Evolutionary conservation across 192 early-diverging fungal genomes (phyloP), one percentile per base, ranked within the genome.

Genomic region (Coemansia reversa): DNA sequence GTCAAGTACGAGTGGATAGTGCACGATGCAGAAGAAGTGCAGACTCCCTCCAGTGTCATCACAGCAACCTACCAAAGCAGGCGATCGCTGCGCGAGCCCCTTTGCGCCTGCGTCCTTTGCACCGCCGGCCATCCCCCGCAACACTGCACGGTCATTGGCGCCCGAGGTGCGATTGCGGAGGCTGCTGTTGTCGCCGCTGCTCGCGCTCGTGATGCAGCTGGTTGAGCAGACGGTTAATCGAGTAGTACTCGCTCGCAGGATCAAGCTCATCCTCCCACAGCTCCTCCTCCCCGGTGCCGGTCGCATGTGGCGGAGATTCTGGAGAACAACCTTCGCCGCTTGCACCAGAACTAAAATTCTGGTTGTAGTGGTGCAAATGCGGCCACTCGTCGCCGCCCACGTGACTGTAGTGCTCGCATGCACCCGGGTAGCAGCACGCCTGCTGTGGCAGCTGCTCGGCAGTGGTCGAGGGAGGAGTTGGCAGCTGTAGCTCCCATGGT

Each of bases 131-230:
- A 45, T 14, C 28, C 60, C 19, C 58, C 9, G 22, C 18, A 48
- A 50, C 25, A 29, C n/a, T 51, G 29, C 19, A 61, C 23, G 18
- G 30, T 45, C 39, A 45, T 45, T 45, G 39, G 39, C 14, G 39
- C 22, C 19, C 7, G 25, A n/a, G 14, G 25, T 25, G 51, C 56
- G 4, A 52, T 63, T 8, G 50, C 56, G 9, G 35, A 8, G 12
- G 12, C 22, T 33, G 24, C 54, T 27, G 45, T 24, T 63, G 24
- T n/a, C 12, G 20, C 54, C 50, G 49, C 30, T 48, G 60, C 58
- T 71, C 52, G 49, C 76, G 71, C 50, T 79, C 76, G 39, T 33
- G 71, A 23, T 79, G 76, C 39, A 79, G 68, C 63, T 61, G 67
- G 28, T 70, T 67, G n/a, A 79, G 65, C 47, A 79, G 64, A 47